Conservation (phyloP, 768 basidiomycete species). For the Pleurotus eryngii region DNA sequence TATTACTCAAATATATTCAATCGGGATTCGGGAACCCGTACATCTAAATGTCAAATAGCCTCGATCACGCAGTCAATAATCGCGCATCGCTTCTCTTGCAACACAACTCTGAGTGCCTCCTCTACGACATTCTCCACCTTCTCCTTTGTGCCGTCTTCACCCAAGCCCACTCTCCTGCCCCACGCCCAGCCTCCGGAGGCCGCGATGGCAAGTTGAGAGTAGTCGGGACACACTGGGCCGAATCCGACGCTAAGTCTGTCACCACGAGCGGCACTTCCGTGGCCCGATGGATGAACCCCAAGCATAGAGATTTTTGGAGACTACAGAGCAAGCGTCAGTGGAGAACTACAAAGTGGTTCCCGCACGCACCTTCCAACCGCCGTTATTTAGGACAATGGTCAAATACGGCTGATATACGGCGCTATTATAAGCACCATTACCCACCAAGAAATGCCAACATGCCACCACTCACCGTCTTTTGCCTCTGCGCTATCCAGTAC, state of each 20-base stretch:
- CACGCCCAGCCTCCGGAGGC: constrained; percentile 71
- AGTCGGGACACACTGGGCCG: constrained; percentile 60
- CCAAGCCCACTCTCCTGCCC: constrained; percentile 35
- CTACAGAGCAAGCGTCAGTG: constrained; percentile 20
- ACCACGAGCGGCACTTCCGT: constrained; percentile 44
- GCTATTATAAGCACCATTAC: not conserved
- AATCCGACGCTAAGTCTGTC: constrained; percentile 59
- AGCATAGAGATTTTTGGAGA: constrained; percentile 65
- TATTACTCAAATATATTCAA: no score
- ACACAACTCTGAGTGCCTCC: constrained; percentile 54
- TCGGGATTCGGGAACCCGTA: no score
- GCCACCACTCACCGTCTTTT: constrained; percentile 50
- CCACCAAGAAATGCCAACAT: not conserved
- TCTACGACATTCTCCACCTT: constrained; percentile 30
- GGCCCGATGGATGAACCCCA: constrained; percentile 57
- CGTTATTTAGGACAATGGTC: constrained; percentile 70
- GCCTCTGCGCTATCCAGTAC: constrained; percentile 72
- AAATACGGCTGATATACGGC: constrained; percentile 56
- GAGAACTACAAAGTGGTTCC: not conserved
- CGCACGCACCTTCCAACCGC: constrained; percentile 57
- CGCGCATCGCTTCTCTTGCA: constrained; percentile 58
- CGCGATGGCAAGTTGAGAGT: constrained; percentile 58
- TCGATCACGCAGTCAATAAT: constrained; percentile 61
- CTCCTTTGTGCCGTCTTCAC: constrained; percentile 20
- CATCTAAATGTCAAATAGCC: not conserved